Conservation (phyloP, 208 protist species). For the Trypanosoma vivax region DNA sequence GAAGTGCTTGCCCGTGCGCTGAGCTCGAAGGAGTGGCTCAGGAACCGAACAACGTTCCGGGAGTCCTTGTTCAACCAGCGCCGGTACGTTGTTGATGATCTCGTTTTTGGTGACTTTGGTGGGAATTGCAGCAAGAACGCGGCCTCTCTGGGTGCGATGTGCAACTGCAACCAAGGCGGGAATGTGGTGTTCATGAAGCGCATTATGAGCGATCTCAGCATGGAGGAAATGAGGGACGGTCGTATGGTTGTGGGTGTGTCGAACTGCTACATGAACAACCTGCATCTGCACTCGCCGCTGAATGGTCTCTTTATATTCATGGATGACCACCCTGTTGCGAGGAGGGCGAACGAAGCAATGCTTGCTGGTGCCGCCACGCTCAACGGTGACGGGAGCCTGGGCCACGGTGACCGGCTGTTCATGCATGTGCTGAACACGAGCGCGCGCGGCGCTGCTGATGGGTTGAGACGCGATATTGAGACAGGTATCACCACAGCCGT, state of each 20-base stretch:
- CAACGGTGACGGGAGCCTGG: background rate
- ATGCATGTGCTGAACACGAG: background rate
- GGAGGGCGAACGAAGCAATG: background rate
- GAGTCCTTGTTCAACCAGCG: constrained; percentile 9
- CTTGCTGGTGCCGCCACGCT: background rate
- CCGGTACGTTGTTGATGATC: background rate
- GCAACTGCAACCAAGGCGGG: constrained; percentile 37
- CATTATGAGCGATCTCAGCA: constrained; percentile 2
- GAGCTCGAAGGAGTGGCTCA: constrained; percentile 2
- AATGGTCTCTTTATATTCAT: background rate
- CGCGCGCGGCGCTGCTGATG: background rate
- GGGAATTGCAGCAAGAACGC: background rate
- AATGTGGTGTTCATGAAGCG: constrained; percentile 19
- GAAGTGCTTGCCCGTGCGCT: background rate
- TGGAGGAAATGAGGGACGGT: background rate
- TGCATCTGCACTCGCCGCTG: background rate
- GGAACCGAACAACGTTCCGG: constrained; percentile 4
- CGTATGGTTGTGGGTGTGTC: background rate
- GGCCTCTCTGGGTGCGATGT: constrained; percentile 22
- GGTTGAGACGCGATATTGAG: background rate
- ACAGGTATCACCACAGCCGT: constrained; percentile 1
- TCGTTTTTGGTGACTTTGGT: constrained; percentile 5
- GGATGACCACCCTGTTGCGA: background rate
- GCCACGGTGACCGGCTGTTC: background rate
- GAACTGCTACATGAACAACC: background rate